Percentiles rank a stretch among this genome's conserved stretches.
These are phyloP conservation scores for Xylariaceae sp. DNA, from an alignment of 2,329 filamentous ascomycete genomes.

Conservation along the genomic window DNA sequence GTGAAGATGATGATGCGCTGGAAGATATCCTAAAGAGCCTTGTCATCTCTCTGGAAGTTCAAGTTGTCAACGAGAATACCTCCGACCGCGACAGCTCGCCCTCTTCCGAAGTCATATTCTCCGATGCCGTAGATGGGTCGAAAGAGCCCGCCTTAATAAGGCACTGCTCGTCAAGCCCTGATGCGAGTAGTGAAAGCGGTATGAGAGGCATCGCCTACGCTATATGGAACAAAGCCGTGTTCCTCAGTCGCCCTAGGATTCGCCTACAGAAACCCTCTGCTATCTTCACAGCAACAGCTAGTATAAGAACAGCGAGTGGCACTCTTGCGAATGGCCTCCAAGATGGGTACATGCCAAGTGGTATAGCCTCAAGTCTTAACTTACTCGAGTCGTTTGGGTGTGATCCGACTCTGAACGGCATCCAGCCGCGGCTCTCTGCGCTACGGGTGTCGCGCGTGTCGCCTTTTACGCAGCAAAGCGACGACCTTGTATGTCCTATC, in stretches of 20 bases:
- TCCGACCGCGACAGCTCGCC: conserved; percentile 44
- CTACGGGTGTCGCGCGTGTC: conserved; percentile 69
- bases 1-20: conserved; percentile 49
- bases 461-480: conserved; percentile 55
- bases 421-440: conserved; percentile 64
- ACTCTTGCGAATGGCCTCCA: conserved; percentile 38
- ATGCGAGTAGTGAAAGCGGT: conserved; percentile 22
- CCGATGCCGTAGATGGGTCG: conserved; percentile 45
- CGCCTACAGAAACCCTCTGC: conserved; percentile 62
- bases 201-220: conserved; percentile 43
- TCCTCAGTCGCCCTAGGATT: conserved; percentile 55
- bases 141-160: conserved; percentile 48
- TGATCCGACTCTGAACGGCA: conserved; percentile 58
- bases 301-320: conserved; percentile 49
- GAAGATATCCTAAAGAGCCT: conserved; percentile 57
- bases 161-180: conserved; percentile 35
- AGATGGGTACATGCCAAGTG: conserved; percentile 64
- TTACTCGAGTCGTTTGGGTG: conserved; percentile 67
- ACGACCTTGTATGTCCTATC: conserved; percentile 58
- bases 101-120: conserved; percentile 56
- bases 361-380: conserved; percentile 65
- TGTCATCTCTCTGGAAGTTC: conserved; percentile 61
- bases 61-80: conserved; percentile 54
- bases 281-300: conserved; percentile 59
- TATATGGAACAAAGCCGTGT: conserved; percentile 56